Evolutionary conservation across 2,329 filamentous ascomycete species (phyloP), one percentile per base, ranked within the genome.

Genomic region (Fusarium sp.): DNA sequence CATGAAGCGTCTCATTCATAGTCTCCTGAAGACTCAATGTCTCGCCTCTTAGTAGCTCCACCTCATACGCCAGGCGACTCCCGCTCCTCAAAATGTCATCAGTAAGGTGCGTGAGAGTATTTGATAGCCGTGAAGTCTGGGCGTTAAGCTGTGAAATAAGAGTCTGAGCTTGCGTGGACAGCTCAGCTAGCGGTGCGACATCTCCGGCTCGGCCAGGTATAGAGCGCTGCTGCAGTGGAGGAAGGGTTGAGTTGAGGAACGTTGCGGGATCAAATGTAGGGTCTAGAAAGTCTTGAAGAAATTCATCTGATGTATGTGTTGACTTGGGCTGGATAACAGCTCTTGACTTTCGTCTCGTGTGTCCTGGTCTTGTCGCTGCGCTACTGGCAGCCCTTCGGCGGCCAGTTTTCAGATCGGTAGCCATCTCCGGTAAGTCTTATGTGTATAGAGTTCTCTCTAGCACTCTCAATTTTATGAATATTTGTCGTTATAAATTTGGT

Each of bases 81-180:
- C 95, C 94, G 78, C 94, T 95, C 64, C 96, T 90, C 70, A 99
- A 83, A 71, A 99, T 98, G 75, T 98, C 96, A 81, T 99, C 95
- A 16, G 96, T 98, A 67, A 98, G 86, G 78, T 95, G 92, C 36
- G 95, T 97, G 65, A 99, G 87, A 50, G 91, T 93, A 60, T 88
- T 91, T 20, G 95, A 94, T 13, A 98, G 85, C 50, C 95, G 90
- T 24, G 94, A 92, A 4, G 95, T 97, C 80, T 98, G 94, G 14
- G 94, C 92, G 79, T 93, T 97, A 78, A 98, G 90, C 78, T 95
- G 93, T 3, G 95, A 93, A 51, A 98, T 87, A n/a, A 97, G 87
- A 7, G 91, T 87, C 82, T 98, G 95, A 2, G 95, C 92, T 79
- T 95, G 93, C 0, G 91, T 87, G 4, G 94, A 95, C 57, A 97